A percentile compares a stretch with the other conserved stretches of the same genome.
These are phyloP conservation scores for Populus hybrid DNA, from an alignment of 441 rosid genomes.

Conservation along the genomic window DNA sequence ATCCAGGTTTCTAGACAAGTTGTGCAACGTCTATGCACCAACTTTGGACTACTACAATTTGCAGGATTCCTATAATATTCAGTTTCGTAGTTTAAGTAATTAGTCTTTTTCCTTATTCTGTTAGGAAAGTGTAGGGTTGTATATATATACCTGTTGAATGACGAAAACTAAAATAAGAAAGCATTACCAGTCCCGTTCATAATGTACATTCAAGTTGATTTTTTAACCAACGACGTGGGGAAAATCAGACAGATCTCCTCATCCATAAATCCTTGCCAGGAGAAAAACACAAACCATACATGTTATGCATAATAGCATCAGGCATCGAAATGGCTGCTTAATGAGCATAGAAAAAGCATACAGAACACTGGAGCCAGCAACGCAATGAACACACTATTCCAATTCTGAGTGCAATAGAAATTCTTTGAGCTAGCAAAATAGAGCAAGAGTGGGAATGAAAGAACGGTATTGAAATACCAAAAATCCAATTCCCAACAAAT, in stretches of 20 bases:
- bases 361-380: neutral
- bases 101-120: no score
- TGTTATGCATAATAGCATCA: neutral
- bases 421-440: conserved; percentile 5
- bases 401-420: neutral
- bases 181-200: neutral
- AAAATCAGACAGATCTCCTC: neutral
- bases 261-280: neutral
- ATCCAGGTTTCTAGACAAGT: no score
- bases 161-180: no score
- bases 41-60: no score
- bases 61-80: no score
- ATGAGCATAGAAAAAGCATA: neutral
- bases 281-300: neutral
- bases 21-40: no score
- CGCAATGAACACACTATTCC: neutral
- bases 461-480: neutral
- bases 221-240: neutral
- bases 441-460: neutral
- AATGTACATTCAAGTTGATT: neutral
- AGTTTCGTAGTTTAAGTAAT: no score
- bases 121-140: no score
- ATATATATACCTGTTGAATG: no score
- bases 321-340: neutral
- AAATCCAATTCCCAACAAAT: no score